Evolutionary conservation across 1,284 basidiomycete species (phyloP).

Genomic region (Agaricales sp.): DNA sequence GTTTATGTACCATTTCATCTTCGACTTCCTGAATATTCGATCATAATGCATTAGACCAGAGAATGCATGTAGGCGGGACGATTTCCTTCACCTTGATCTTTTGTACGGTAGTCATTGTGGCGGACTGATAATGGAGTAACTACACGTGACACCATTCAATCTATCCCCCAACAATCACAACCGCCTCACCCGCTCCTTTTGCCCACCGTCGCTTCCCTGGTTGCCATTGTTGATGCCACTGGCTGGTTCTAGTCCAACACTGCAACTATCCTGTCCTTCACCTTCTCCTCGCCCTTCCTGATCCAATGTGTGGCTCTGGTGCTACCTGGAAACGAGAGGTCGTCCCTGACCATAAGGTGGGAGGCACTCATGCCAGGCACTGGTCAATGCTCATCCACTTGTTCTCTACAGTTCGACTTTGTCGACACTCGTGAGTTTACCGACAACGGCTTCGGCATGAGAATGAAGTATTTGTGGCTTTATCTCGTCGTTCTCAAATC

Average conservation of each 20-base stretch:
- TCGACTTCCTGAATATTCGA: constrained; percentile 70
- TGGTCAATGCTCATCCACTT: constrained; percentile 7
- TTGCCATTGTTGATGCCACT: constrained; percentile 46
- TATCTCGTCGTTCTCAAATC: constrained; percentile 91
- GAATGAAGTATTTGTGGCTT: constrained; percentile 86
- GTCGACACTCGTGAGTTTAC: constrained; percentile 90
- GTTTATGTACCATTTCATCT: constrained; percentile 82
- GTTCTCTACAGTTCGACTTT: constrained; percentile 78
- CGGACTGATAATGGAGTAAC: neutral
- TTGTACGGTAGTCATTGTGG: constrained; percentile 76
- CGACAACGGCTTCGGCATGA: constrained; percentile 78
- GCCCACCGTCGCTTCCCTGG: constrained; percentile 25
- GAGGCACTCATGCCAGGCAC: constrained; percentile 1
- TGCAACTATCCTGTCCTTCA: constrained; percentile 19
- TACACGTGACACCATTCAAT: neutral
- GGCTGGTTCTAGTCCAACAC: constrained; percentile 44
- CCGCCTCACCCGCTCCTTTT: constrained; percentile 13
- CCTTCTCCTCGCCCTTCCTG: constrained; percentile 13
- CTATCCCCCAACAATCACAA: neutral
- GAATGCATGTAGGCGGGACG: constrained; percentile 15
- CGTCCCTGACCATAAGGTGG: constrained; percentile 95
- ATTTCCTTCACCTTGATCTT: constrained; percentile 90
- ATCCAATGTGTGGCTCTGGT: constrained; percentile 60
- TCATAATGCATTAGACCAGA: constrained; percentile 7
- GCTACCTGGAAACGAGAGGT: constrained; percentile 94